Evolutionary conservation across 495 filamentous ascomycete species (phyloP).

Genomic region (Penicillium pulvis): DNA sequence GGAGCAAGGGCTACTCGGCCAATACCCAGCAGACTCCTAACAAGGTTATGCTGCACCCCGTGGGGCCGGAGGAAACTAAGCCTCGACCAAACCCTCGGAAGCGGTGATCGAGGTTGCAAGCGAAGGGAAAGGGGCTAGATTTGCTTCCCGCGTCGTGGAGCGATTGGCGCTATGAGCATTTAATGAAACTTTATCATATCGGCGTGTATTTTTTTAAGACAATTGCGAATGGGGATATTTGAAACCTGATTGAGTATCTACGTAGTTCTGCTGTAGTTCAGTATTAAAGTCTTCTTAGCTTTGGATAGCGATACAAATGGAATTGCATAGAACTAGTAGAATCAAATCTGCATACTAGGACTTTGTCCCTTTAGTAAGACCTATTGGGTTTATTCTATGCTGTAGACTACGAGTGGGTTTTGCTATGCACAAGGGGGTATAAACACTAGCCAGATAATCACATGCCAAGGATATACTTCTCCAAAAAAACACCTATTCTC

Average conservation of each 20-base stretch:
- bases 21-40: constrained; percentile 71
- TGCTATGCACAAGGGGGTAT: background rate
- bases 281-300: background rate
- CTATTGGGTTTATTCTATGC: background rate
- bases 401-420: background rate
- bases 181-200: constrained; percentile 32
- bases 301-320: background rate
- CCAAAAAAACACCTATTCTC: constrained; percentile 3
- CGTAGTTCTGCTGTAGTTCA: background rate
- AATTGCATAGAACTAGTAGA: background rate
- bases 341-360: background rate
- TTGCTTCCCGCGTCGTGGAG: constrained; percentile 11
- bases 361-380: background rate
- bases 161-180: constrained; percentile 34
- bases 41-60: constrained; percentile 86
- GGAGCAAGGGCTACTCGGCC: constrained; percentile 81
- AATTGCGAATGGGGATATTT: constrained; percentile 4
- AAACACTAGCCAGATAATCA: background rate
- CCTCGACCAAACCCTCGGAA: constrained; percentile 72
- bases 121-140: constrained; percentile 7
- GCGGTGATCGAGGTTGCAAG: constrained; percentile 49
- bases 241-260: background rate
- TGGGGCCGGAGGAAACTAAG: constrained; percentile 78
- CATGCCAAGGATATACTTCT: background rate
- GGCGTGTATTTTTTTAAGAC: constrained; percentile 26